Percentiles rank a stretch among this genome's conserved stretches.
Conservation (phyloP, 495 filamentous ascomycete genomes). For the Aspergillus cavernicola region DNA sequence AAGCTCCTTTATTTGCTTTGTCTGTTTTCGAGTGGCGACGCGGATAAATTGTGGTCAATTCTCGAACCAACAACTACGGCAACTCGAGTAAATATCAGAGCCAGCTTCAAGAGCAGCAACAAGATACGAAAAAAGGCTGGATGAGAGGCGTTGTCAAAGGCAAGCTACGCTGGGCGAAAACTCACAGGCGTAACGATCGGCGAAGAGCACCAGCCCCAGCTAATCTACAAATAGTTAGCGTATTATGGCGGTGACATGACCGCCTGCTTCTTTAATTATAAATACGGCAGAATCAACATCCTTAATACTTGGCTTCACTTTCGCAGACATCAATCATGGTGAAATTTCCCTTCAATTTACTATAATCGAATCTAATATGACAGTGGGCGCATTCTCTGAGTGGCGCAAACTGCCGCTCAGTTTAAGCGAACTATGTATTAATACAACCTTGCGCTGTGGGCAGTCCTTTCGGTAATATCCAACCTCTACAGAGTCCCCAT, state of each 20-base stretch:
- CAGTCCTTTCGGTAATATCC: slow-evolving; percentile 71
- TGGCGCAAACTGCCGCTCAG: slow-evolving; percentile 81
- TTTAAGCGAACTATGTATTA: slow-evolving; percentile 79
- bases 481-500: neutral
- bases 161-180: slow-evolving; percentile 22
- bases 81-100: too few relatives aligned
- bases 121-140: neutral
- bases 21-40: neutral
- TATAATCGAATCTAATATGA: slow-evolving; percentile 19
- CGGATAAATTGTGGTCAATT: neutral
- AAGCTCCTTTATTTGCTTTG: slow-evolving; percentile 7
- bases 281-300: slow-evolving; percentile 23
- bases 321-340: neutral
- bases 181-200: slow-evolving; percentile 23
- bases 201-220: slow-evolving; percentile 11
- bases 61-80: neutral
- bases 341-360: neutral
- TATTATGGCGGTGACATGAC: slow-evolving; percentile 14
- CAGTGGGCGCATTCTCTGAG: slow-evolving; percentile 45
- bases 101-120: neutral
- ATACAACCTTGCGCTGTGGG: slow-evolving; percentile 86
- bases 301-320: neutral
- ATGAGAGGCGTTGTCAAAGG: slow-evolving; percentile 1
- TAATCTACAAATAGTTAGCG: slow-evolving; percentile 17
- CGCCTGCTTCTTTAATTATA: slow-evolving; percentile 20